Conservation (phyloP, 1,284 basidiomycete genomes). For the Ustilago xerochloae region DNA sequence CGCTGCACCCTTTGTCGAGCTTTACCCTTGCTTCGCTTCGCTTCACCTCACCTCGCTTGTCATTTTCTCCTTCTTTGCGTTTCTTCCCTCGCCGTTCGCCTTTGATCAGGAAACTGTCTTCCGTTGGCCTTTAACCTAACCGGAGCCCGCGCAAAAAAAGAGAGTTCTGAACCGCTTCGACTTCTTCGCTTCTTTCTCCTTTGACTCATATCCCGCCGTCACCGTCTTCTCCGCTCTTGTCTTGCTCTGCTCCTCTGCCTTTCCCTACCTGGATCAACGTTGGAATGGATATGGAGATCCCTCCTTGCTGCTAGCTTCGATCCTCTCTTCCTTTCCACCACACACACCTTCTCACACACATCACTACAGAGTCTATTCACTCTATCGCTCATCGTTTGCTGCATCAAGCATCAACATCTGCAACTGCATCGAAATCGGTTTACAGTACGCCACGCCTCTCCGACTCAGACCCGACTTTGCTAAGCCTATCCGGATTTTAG, state of each 20-base stretch:
- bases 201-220: background rate
- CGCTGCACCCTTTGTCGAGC: background rate
- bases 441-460: background rate
- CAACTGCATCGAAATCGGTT: background rate
- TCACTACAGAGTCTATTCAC: background rate
- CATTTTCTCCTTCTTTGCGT: background rate
- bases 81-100: background rate
- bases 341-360: background rate
- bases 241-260: background rate
- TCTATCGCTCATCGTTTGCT: background rate
- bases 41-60: background rate
- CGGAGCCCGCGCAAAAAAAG: too few species aligned
- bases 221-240: background rate
- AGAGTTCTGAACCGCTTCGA: too few species aligned
- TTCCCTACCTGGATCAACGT: too few species aligned
- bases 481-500: background rate
- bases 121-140: too few species aligned
- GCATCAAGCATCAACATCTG: background rate
- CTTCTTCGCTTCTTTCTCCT: background rate
- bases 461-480: background rate
- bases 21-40: background rate
- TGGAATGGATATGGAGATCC: too few species aligned
- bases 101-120: too few species aligned
- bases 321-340: background rate
- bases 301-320: constrained; percentile 10